phyloP scores from a whole-genome alignment of 2,329 filamentous ascomycete species.

The Chaetomium globosum region DNA sequence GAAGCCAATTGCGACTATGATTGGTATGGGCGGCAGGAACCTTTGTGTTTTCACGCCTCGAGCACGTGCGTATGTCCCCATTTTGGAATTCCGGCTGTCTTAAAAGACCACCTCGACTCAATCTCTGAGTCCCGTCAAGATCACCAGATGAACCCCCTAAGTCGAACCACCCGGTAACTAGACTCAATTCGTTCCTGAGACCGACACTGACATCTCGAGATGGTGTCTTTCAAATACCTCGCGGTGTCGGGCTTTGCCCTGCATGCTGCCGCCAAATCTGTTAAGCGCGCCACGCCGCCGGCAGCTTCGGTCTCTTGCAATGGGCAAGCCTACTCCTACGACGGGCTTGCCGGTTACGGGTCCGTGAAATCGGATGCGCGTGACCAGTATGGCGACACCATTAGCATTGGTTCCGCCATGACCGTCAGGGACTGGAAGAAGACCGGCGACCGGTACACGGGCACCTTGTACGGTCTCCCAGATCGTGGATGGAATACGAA shows the following conservation, averaged over 20 bases:
- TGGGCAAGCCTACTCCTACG: slow-evolving; percentile 65
- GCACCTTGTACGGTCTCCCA: slow-evolving; percentile 64
- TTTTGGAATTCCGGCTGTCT: not conserved
- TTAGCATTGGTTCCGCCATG: slow-evolving; percentile 67
- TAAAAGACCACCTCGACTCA: not conserved
- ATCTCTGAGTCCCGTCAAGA: not conserved
- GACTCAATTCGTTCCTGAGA: not conserved
- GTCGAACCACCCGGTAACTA: no score
- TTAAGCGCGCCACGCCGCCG: slow-evolving; percentile 3
- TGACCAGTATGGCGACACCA: slow-evolving; percentile 70
- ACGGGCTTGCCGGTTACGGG: slow-evolving; percentile 68
- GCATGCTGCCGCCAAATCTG: not conserved
- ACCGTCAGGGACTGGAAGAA: slow-evolving; percentile 65
- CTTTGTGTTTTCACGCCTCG: not conserved
- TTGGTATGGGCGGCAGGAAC: not conserved
- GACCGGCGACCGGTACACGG: slow-evolving; percentile 57
- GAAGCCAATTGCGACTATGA: not conserved
- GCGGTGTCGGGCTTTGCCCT: slow-evolving; percentile 8
- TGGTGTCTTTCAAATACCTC: slow-evolving; percentile 20
- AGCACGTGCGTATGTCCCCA: not conserved
- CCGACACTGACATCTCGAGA: not conserved
- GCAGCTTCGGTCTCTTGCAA: slow-evolving; percentile 49
- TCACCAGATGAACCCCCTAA: not conserved
- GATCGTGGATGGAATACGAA: slow-evolving; percentile 76
- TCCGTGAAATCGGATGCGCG: slow-evolving; percentile 58